A percentile compares a stretch with the other conserved stretches of the same genome.
Evolutionary conservation across 129 eudicot genomes (phyloP).

Genomic region (Lactuca saligna): DNA sequence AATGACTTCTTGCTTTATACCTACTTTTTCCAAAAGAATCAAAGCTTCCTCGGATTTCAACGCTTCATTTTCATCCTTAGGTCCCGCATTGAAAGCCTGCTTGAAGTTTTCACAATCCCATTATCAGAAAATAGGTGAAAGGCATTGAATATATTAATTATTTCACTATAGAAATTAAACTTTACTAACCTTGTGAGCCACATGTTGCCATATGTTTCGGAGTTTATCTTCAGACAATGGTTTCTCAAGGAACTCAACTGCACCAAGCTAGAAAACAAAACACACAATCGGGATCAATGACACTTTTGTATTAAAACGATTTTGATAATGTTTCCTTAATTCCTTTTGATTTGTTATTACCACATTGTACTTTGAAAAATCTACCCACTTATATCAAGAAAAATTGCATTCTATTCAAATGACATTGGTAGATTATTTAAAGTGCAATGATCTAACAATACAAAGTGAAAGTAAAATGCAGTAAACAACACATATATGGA

Average conservation of each 20-base stretch:
- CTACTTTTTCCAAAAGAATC: conserved; percentile 30
- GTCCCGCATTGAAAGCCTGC: conserved; percentile 72
- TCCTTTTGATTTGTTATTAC: no score
- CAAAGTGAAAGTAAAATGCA: no score
- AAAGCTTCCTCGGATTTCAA: conserved; percentile 44
- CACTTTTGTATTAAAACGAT: no score
- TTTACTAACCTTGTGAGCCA: conserved; percentile 64
- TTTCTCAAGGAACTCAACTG: conserved; percentile 71
- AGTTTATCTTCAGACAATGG: conserved; percentile 80
- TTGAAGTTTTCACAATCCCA: not conserved
- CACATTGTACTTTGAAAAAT: no score
- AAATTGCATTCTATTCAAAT: no score
- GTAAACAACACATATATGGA: no score
- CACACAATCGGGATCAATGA: not conserved
- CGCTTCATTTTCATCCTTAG: conserved; percentile 45
- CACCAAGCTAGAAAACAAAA: conserved; percentile 57
- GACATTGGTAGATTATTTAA: not conserved
- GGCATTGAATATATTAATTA: not conserved
- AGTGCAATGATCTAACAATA: not conserved
- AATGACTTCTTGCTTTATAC: conserved; percentile 19
- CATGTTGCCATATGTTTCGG: conserved; percentile 84
- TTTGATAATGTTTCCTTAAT: no score
- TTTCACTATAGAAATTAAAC: not conserved
- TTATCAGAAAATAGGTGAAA: conserved; percentile 12
- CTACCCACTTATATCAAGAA: no score